phyloP scores from a whole-genome alignment of 2,329 filamentous ascomycete species.

The Diaporthe destruens region DNA sequence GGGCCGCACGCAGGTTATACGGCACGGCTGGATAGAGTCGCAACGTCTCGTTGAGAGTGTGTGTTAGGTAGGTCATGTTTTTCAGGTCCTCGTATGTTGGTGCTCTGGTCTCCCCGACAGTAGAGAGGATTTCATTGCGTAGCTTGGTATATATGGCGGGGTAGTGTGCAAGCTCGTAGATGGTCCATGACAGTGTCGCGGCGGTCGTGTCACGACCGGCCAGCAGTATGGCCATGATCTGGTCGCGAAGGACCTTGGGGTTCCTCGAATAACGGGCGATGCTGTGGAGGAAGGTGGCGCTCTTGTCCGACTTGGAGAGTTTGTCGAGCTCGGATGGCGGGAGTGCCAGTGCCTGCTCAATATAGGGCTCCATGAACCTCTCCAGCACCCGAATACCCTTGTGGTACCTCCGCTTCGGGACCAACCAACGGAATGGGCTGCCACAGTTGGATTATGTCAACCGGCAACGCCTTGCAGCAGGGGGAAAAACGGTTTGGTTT shows the following conservation, averaged over 20 bases:
- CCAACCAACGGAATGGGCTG: conserved; percentile 69
- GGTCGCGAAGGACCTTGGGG: conserved; percentile 76
- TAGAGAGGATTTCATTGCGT: conserved; percentile 51
- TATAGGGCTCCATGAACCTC: conserved; percentile 77
- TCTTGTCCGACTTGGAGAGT: conserved; percentile 73
- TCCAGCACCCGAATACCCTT: conserved; percentile 75
- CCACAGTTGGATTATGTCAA: background rate
- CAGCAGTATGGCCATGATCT: conserved; percentile 78
- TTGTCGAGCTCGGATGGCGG: conserved; percentile 75
- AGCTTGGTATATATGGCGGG: conserved; percentile 55
- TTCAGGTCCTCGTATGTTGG: conserved; percentile 63
- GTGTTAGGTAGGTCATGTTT: conserved; percentile 63
- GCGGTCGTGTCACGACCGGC: conserved; percentile 76
- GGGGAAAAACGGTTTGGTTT: background rate
- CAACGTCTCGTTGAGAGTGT: conserved; percentile 56
- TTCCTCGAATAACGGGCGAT: conserved; percentile 77
- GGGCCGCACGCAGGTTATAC: conserved; percentile 47
- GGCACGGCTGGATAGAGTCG: conserved; percentile 48
- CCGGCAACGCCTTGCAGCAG: background rate
- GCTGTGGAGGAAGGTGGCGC: conserved; percentile 83
- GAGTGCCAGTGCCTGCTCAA: conserved; percentile 74
- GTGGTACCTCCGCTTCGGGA: conserved; percentile 72
- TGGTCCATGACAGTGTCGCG: conserved; percentile 56
- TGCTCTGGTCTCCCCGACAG: conserved; percentile 48
- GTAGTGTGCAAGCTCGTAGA: conserved; percentile 53